Percentiles rank a stretch among this genome's conserved stretches.
Conservation (phyloP, 495 filamentous ascomycete genomes). For the Evansstolkia leycettana region DNA sequence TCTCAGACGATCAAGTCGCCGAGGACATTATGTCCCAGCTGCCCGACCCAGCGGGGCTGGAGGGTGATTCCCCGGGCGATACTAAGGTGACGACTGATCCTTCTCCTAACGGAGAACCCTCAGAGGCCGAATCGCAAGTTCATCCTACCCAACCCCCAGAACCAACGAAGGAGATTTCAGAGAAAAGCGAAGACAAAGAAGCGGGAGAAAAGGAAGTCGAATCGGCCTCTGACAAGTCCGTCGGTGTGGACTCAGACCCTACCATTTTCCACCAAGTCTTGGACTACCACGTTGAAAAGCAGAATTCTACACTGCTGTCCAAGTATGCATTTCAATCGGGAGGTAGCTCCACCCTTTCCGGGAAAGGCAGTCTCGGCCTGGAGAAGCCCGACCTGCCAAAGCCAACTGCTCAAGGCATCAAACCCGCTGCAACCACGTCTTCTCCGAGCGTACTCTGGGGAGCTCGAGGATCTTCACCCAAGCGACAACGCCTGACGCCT, state of each 20-base stretch:
- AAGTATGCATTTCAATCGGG: slow-evolving; percentile 21
- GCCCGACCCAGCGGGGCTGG: slow-evolving; percentile 23
- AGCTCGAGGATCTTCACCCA: slow-evolving; percentile 8
- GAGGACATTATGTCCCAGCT: slow-evolving; percentile 48
- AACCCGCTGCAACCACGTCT: slow-evolving; percentile 3
- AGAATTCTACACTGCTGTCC: slow-evolving; percentile 23
- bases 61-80: slow-evolving; percentile 15
- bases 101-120: too few species aligned
- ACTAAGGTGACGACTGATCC: slow-evolving; percentile 3
- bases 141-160: too few species aligned
- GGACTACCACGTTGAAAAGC: slow-evolving; percentile 23
- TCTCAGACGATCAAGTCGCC: slow-evolving; percentile 50
- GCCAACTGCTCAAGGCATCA: background rate
- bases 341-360: background rate
- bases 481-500: slow-evolving; percentile 27
- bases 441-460: slow-evolving; percentile 2
- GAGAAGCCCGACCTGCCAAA: background rate
- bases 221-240: slow-evolving; percentile 1
- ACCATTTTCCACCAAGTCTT: slow-evolving; percentile 20
- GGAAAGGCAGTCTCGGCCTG: background rate
- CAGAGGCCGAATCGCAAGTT: background rate
- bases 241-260: slow-evolving; percentile 12
- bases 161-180: slow-evolving; percentile 1
- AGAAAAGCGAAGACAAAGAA: background rate
- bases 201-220: slow-evolving; percentile 1